These are phyloP conservation scores for Pelargonium nanum DNA, from an alignment of 345 rosid genomes.

Conservation along the genomic window DNA sequence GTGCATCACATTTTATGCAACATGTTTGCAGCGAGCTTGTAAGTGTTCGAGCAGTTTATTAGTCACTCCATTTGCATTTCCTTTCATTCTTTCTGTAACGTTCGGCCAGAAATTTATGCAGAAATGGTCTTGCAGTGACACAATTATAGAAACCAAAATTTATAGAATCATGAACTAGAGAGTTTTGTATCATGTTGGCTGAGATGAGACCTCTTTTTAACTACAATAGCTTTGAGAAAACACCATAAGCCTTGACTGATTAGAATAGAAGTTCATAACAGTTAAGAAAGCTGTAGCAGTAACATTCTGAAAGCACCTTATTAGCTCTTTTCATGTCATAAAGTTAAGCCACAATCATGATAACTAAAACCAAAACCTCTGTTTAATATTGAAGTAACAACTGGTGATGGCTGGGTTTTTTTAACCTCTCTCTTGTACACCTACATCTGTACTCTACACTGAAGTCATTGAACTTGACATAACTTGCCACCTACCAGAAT, in stretches of 20 bases:
- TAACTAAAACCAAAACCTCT: too few species aligned
- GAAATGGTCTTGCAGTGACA: background rate
- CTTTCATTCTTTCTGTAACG: too few species aligned
- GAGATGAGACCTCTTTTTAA: background rate
- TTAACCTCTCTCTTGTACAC: too few species aligned
- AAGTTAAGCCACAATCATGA: too few species aligned
- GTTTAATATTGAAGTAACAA: too few species aligned
- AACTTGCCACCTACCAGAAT: background rate
- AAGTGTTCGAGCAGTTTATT: background rate
- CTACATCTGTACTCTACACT: background rate
- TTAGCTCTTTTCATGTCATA: too few species aligned
- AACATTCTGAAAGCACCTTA: too few species aligned
- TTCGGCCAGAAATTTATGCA: too few species aligned
- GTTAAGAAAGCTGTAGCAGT: too few species aligned
- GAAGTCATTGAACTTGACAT: background rate
- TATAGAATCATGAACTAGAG: background rate
- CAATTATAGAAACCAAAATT: background rate
- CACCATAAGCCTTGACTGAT: too few species aligned
- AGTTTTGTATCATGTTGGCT: background rate
- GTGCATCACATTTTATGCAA: background rate
- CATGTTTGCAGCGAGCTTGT: background rate
- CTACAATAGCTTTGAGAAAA: too few species aligned
- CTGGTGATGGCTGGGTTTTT: background rate
- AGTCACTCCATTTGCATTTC: conserved; percentile 1
- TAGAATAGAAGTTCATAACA: too few species aligned